Percentiles rank a stretch among this genome's conserved stretches.
Evolutionary conservation across 257 asterid species (phyloP).

Genomic region (Perilla frutescens): DNA sequence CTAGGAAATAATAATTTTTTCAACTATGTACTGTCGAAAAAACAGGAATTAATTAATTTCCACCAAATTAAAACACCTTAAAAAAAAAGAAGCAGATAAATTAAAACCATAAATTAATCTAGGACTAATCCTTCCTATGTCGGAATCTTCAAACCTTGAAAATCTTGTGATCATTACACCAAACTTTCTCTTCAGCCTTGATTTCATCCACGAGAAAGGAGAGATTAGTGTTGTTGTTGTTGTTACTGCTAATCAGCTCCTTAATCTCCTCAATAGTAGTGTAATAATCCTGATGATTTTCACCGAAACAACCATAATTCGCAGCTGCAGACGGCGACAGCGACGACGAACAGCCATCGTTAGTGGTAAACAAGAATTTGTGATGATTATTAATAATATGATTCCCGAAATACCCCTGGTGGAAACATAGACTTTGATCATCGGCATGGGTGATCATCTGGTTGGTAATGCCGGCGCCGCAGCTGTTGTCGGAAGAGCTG

Average conservation of each 20-base stretch:
- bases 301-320: slow-evolving; percentile 28
- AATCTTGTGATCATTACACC: slow-evolving; percentile 28
- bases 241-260: slow-evolving; percentile 62
- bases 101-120: background rate
- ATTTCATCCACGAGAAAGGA: slow-evolving; percentile 51
- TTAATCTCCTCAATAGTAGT: slow-evolving; percentile 68
- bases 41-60: slow-evolving; percentile 2
- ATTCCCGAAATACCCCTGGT: slow-evolving; percentile 33
- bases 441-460: slow-evolving; percentile 3
- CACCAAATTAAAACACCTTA: background rate
- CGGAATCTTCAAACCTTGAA: slow-evolving; percentile 21
- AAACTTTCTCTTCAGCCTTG: slow-evolving; percentile 53
- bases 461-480: too few species aligned
- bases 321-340: slow-evolving; percentile 17
- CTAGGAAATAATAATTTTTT: background rate
- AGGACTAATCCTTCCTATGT: slow-evolving; percentile 6
- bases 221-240: slow-evolving; percentile 24
- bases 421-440: slow-evolving; percentile 31
- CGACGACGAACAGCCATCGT: slow-evolving; percentile 15
- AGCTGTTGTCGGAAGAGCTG: slow-evolving; percentile 47
- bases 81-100: background rate
- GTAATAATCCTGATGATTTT: slow-evolving; percentile 49
- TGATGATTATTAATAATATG: slow-evolving; percentile 8
- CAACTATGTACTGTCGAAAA: slow-evolving; percentile 26
- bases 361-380: slow-evolving; percentile 20